These are phyloP conservation scores for Suhomyces sp. DNA, from an alignment of 805 yeast genomes.

Conservation along the genomic window DNA sequence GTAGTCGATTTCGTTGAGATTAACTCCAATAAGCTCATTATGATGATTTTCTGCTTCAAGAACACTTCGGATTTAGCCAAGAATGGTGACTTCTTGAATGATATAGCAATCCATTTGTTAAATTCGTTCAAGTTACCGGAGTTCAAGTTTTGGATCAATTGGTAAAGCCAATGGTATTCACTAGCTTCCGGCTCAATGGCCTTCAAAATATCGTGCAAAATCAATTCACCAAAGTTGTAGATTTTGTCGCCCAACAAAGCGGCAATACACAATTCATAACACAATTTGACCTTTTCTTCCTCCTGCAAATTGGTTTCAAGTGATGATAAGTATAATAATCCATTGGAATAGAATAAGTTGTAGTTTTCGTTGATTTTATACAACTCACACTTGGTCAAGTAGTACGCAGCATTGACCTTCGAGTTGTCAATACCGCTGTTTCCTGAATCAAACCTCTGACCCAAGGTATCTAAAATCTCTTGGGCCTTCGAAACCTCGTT, in stretches of 20 bases:
- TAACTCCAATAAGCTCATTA: slow-evolving; percentile 86
- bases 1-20: slow-evolving; percentile 75
- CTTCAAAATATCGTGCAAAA: slow-evolving; percentile 79
- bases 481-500: slow-evolving; percentile 57
- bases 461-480: slow-evolving; percentile 61
- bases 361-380: slow-evolving; percentile 74
- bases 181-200: slow-evolving; percentile 43
- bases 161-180: slow-evolving; percentile 66
- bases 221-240: slow-evolving; percentile 92
- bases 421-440: slow-evolving; percentile 28
- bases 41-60: slow-evolving; percentile 84
- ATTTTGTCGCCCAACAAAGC: slow-evolving; percentile 89
- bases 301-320: slow-evolving; percentile 45
- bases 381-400: slow-evolving; percentile 73
- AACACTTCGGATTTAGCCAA: slow-evolving; percentile 60
- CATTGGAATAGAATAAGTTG: slow-evolving; percentile 76
- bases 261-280: slow-evolving; percentile 74
- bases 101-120: slow-evolving; percentile 46
- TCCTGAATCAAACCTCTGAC: slow-evolving; percentile 51
- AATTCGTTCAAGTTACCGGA: slow-evolving; percentile 72
- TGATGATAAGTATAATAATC: slow-evolving; percentile 79
- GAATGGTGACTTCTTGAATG: slow-evolving; percentile 45
- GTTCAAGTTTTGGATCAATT: slow-evolving; percentile 67
- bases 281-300: slow-evolving; percentile 31
- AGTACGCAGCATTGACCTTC: slow-evolving; percentile 80